A percentile compares a stretch with the other conserved stretches of the same genome.
phyloP scores from a whole-genome alignment of 306 rosid species.

The Cercis canadensis region DNA sequence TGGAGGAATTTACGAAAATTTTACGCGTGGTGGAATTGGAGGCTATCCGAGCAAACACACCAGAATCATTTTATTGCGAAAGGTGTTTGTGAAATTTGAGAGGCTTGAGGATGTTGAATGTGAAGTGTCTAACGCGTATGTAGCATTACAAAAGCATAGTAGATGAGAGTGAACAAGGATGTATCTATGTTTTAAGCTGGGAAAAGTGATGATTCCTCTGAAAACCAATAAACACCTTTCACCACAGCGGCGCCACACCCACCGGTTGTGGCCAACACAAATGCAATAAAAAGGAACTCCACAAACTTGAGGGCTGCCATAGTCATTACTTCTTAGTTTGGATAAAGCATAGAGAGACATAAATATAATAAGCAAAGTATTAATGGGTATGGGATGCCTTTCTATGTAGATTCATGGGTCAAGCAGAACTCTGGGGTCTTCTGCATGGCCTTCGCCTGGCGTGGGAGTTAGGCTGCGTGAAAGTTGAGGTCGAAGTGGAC shows the following conservation, averaged over 20 bases:
- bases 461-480: too few relatives aligned
- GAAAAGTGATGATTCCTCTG: not conserved
- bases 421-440: too few relatives aligned
- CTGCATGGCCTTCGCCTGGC: too few relatives aligned
- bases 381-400: too few relatives aligned
- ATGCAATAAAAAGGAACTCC: conserved; percentile 6
- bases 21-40: conserved; percentile 48
- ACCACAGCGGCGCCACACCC: conserved; percentile 12
- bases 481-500: too few relatives aligned
- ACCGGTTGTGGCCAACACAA: not conserved
- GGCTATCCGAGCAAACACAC: conserved; percentile 49
- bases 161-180: conserved; percentile 49
- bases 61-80: conserved; percentile 32
- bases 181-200: conserved; percentile 58
- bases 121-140: conserved; percentile 34
- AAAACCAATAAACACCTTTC: conserved; percentile 51
- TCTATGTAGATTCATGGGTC: too few relatives aligned
- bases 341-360: too few relatives aligned
- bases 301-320: conserved; percentile 4
- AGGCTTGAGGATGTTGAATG: conserved; percentile 30
- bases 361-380: too few relatives aligned
- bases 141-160: conserved; percentile 51
- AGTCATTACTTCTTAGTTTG: too few relatives aligned
- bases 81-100: conserved; percentile 40
- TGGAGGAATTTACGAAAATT: conserved; percentile 62